These are phyloP conservation scores for Ustilago loliicola DNA, from an alignment of 1,284 basidiomycete genomes.

Conservation along the genomic window DNA sequence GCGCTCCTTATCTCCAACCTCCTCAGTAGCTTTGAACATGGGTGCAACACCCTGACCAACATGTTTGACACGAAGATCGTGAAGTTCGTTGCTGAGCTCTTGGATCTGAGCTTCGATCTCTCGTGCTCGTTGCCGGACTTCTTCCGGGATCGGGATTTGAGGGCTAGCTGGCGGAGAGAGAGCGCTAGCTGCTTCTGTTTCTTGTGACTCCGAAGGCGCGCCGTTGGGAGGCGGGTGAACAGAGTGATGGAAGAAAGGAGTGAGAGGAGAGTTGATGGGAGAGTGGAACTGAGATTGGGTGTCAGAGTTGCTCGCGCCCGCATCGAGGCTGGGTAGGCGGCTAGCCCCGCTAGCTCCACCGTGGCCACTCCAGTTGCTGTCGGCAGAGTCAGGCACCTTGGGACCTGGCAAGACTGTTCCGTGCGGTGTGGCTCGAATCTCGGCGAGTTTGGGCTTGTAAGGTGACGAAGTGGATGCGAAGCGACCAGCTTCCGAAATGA, in stretches of 20 bases:
- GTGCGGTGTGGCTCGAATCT: slow-evolving; percentile 43
- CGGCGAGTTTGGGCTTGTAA: slow-evolving; percentile 31
- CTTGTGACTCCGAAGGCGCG: slow-evolving; percentile 7
- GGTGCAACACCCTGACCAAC: slow-evolving; percentile 44
- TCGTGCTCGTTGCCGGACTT: slow-evolving; percentile 43
- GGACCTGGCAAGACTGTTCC: slow-evolving; percentile 37
- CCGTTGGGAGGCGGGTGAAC: slow-evolving; percentile 6
- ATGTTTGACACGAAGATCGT: slow-evolving; percentile 43
- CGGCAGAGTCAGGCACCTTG: slow-evolving; percentile 38
- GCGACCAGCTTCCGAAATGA: slow-evolving; percentile 15
- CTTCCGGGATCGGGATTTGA: slow-evolving; percentile 38
- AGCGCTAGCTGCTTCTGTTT: slow-evolving; percentile 1
- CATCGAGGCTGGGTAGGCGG: slow-evolving; percentile 48
- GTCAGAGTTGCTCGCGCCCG: slow-evolving; percentile 39
- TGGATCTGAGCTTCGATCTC: slow-evolving; percentile 53
- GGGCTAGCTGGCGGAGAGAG: slow-evolving; percentile 25
- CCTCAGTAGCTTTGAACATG: slow-evolving; percentile 10
- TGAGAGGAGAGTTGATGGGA: slow-evolving; percentile 40
- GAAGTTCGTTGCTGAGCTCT: slow-evolving; percentile 49
- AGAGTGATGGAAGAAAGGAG: slow-evolving; percentile 47
- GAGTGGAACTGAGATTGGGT: slow-evolving; percentile 50
- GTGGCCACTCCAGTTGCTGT: slow-evolving; percentile 40
- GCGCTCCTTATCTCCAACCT: slow-evolving; percentile 16
- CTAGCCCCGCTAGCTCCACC: slow-evolving; percentile 16
- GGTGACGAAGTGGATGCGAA: slow-evolving; percentile 11